Conservation (phyloP, 306 rosid species). For the Quercus robur region DNA sequence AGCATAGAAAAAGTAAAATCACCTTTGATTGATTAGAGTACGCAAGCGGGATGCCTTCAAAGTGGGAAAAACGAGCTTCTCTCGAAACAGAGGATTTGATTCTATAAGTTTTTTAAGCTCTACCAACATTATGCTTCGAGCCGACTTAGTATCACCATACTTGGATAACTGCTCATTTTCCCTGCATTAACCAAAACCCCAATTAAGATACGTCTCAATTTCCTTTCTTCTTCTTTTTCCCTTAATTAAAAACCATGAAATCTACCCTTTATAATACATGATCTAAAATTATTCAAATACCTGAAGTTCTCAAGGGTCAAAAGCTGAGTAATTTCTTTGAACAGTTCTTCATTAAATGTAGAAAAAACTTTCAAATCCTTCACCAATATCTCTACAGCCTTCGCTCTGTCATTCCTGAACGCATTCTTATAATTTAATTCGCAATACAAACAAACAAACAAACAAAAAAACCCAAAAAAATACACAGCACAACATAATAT, state of each 20-base stretch:
- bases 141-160: conserved; percentile 79
- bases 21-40: conserved; percentile 89
- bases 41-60: conserved; percentile 68
- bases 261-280: neutral
- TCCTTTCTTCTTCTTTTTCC: no score
- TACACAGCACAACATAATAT: neutral
- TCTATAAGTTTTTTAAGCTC: conserved; percentile 80
- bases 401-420: conserved; percentile 60
- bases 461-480: neutral
- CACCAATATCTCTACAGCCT: conserved; percentile 75
- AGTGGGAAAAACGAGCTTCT: conserved; percentile 69
- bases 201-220: neutral
- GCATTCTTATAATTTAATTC: conserved; percentile 12
- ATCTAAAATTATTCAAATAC: conserved; percentile 28
- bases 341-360: conserved; percentile 71
- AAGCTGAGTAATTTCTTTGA: conserved; percentile 83
- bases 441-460: neutral
- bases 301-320: conserved; percentile 76
- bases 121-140: conserved; percentile 75
- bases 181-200: conserved; percentile 40
- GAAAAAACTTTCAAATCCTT: conserved; percentile 72
- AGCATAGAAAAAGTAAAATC: neutral
- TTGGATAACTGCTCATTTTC: conserved; percentile 81
- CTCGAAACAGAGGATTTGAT: conserved; percentile 77
- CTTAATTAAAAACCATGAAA: neutral